phyloP scores from a whole-genome alignment of 129 eudicot genomes.

The Centaurea solstitialis region DNA sequence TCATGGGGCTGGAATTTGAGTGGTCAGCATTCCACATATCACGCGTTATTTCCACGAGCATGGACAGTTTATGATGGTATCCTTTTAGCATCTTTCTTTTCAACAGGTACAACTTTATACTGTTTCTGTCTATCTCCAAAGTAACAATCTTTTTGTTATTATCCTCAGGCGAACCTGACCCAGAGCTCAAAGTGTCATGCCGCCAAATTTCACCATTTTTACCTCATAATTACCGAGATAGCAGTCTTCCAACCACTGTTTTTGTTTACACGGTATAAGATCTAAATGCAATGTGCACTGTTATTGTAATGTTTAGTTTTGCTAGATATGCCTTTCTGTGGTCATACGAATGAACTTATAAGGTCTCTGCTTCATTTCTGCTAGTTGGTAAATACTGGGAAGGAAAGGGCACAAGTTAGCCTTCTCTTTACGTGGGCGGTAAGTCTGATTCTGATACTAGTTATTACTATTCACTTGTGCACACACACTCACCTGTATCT shows the following conservation, averaged over 20 bases:
- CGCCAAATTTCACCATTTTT: slow-evolving; percentile 98
- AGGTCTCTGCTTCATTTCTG: slow-evolving; percentile 19
- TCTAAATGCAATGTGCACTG: background rate
- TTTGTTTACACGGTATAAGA: slow-evolving; percentile 87
- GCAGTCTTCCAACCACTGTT: slow-evolving; percentile 95
- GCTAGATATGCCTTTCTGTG: background rate
- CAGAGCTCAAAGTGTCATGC: slow-evolving; percentile 89
- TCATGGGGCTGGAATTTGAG: slow-evolving; percentile 98
- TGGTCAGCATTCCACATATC: slow-evolving; percentile 96
- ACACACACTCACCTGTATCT: background rate
- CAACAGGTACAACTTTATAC: background rate
- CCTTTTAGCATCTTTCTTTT: slow-evolving; percentile 3
- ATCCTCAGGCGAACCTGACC: slow-evolving; percentile 87
- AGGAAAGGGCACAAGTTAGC: slow-evolving; percentile 97
- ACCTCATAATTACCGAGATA: slow-evolving; percentile 90
- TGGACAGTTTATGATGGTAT: slow-evolving; percentile 97
- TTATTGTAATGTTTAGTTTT: background rate
- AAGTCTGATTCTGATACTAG: slow-evolving; percentile 27
- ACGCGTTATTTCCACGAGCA: slow-evolving; percentile 92
- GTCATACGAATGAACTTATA: slow-evolving; percentile 9
- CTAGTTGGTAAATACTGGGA: slow-evolving; percentile 91
- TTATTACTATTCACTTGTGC: background rate
- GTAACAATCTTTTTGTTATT: background rate
- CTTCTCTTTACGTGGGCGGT: slow-evolving; percentile 98
- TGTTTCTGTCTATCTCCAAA: background rate